phyloP scores from a whole-genome alignment of 169 alveolate species.

The Plasmodium falciparum region DNA sequence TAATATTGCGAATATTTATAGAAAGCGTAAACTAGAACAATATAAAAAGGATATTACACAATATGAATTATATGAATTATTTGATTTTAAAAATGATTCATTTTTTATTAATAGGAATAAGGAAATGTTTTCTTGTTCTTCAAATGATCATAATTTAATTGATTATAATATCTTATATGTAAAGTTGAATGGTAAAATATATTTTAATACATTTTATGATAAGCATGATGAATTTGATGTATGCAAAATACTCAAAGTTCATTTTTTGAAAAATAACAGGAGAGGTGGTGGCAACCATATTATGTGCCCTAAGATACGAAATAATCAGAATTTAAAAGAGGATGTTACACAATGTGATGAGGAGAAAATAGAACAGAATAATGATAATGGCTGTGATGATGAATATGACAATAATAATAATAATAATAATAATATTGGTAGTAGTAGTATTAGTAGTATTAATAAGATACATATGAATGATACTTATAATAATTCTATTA shows the following conservation, averaged over 20 bases:
- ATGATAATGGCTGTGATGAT: not conserved
- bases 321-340: not conserved
- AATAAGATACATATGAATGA: conserved; percentile 50
- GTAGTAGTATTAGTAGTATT: not conserved
- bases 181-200: conserved; percentile 43
- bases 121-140: conserved; percentile 23
- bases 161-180: conserved; percentile 26
- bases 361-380: not conserved
- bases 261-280: conserved; percentile 4
- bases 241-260: conserved; percentile 36
- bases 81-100: conserved; percentile 44
- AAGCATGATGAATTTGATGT: conserved; percentile 48
- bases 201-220: conserved; percentile 41
- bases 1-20: conserved; percentile 4
- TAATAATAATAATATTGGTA: not conserved
- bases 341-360: not conserved
- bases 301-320: no score
- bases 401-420: not conserved
- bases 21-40: conserved; percentile 38
- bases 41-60: conserved; percentile 43
- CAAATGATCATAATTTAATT: not conserved
- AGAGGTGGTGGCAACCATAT: not conserved
- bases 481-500: conserved; percentile 11
- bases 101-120: conserved; percentile 33
- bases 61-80: conserved; percentile 51